A percentile compares a stretch with the other conserved stretches of the same genome.
Evolutionary conservation across 2,329 filamentous ascomycete genomes (phyloP).

Genomic region (Leptographium radiaticola): DNA sequence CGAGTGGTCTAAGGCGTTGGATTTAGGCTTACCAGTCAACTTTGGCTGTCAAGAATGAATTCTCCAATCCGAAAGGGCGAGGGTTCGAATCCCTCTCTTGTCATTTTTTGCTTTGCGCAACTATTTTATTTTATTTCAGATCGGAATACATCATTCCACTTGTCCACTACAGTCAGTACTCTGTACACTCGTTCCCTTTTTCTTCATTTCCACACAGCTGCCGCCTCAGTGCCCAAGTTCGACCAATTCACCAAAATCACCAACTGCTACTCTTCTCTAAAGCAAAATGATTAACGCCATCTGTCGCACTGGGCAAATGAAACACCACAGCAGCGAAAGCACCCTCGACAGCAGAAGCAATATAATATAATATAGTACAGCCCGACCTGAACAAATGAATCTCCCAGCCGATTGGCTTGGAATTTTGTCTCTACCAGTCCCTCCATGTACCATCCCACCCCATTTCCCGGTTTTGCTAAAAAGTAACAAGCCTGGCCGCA

Average conservation of each 20-base stretch:
- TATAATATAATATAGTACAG: neutral
- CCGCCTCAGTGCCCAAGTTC: too few relatives aligned
- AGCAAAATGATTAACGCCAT: neutral
- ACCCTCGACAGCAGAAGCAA: neutral
- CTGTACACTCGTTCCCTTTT: neutral
- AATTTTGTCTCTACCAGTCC: neutral
- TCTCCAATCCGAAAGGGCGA: conserved; percentile 15
- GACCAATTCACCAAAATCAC: neutral
- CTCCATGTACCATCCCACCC: neutral
- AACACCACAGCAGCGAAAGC: neutral
- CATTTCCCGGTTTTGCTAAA: neutral
- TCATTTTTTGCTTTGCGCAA: conserved; percentile 1
- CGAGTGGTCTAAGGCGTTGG: conserved; percentile 16
- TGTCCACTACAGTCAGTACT: neutral
- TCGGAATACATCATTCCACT: neutral
- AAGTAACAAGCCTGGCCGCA: neutral
- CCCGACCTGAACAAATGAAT: neutral
- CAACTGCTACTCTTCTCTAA: neutral
- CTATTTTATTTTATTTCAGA: neutral
- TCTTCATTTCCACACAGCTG: neutral
- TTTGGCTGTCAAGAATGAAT: neutral
- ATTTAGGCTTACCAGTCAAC: conserved; percentile 9
- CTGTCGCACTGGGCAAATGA: neutral
- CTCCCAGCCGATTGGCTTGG: neutral
- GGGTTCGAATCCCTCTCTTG: conserved; percentile 16